Conservation (phyloP, 768 basidiomycete species). For the Rhizopogon salebrosus region DNA sequence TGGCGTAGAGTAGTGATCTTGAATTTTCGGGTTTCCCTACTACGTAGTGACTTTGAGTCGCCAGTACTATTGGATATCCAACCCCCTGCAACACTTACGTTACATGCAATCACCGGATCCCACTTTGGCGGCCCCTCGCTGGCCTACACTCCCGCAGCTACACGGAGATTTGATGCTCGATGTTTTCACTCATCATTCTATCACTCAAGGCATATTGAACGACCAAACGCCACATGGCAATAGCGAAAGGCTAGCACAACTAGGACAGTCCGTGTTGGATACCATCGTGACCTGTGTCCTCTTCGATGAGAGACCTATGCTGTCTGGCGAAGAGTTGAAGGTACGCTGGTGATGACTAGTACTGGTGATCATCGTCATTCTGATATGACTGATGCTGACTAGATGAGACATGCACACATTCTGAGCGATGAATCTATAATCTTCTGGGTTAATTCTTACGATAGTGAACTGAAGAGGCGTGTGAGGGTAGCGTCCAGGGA, state of each 20-base stretch:
- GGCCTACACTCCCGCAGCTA: slow-evolving; percentile 52
- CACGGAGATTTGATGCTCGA: slow-evolving; percentile 55
- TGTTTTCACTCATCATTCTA: slow-evolving; percentile 47
- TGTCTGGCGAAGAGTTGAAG: slow-evolving; percentile 36
- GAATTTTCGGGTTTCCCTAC: no score
- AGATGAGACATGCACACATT: slow-evolving; percentile 10
- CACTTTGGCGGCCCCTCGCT: slow-evolving; percentile 28
- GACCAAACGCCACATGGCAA: slow-evolving; percentile 30
- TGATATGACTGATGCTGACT: neutral
- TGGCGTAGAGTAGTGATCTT: no score
- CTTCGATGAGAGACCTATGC: slow-evolving; percentile 40
- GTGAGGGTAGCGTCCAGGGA: slow-evolving; percentile 15
- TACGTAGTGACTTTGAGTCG: no score
- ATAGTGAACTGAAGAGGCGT: slow-evolving; percentile 47
- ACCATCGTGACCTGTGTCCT: slow-evolving; percentile 47
- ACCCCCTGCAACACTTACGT: neutral
- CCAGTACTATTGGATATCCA: no score
- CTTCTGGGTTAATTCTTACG: slow-evolving; percentile 46
- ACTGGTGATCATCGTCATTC: no score
- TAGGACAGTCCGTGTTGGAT: slow-evolving; percentile 50
- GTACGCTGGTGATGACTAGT: slow-evolving; percentile 29
- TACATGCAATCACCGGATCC: no score
- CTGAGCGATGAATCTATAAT: slow-evolving; percentile 36
- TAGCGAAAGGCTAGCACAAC: slow-evolving; percentile 48
- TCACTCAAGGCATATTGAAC: neutral